Evolutionary conservation across 2,329 filamentous ascomycete species (phyloP).

Genomic region (Rhynchosporium secalis): DNA sequence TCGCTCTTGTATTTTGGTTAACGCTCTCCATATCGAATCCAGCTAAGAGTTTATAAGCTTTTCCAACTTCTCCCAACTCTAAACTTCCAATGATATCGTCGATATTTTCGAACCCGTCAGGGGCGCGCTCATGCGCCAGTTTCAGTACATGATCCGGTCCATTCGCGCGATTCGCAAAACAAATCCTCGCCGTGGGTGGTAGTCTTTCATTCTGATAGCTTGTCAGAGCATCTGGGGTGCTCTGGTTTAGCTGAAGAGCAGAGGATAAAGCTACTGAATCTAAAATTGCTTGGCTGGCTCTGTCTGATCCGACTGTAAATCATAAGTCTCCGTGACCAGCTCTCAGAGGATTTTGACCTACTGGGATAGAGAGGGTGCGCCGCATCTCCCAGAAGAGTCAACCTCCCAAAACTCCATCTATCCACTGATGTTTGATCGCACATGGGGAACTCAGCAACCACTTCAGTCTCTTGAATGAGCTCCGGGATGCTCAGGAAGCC

Average conservation of each 20-base stretch:
- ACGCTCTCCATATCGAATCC: conserved; percentile 49
- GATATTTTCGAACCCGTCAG: conserved; percentile 44
- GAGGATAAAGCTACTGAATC: conserved; percentile 45
- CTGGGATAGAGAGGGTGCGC: conserved; percentile 46
- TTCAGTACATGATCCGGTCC: conserved; percentile 49
- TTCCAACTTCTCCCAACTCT: conserved; percentile 44
- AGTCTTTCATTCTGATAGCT: conserved; percentile 44
- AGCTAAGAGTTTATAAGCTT: conserved; percentile 44
- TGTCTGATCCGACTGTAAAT: conserved; percentile 43
- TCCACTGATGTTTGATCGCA: conserved; percentile 46
- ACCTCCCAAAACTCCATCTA: conserved; percentile 42
- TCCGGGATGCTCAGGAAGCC: conserved; percentile 46
- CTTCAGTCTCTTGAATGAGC: conserved; percentile 45
- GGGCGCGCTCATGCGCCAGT: conserved; percentile 47
- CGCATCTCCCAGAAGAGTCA: conserved; percentile 46
- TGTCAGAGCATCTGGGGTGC: conserved; percentile 41
- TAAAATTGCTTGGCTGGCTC: conserved; percentile 47
- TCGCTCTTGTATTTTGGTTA: conserved; percentile 44
- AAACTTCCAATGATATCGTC: conserved; percentile 44
- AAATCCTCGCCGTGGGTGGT: conserved; percentile 47
- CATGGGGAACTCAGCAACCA: conserved; percentile 49
- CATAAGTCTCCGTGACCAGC: background rate
- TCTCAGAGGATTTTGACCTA: background rate
- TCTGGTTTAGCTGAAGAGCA: conserved; percentile 37
- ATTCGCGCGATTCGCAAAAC: conserved; percentile 48